Evolutionary conservation across 331 rosid species (phyloP).

Genomic region (Quercus tomentella): DNA sequence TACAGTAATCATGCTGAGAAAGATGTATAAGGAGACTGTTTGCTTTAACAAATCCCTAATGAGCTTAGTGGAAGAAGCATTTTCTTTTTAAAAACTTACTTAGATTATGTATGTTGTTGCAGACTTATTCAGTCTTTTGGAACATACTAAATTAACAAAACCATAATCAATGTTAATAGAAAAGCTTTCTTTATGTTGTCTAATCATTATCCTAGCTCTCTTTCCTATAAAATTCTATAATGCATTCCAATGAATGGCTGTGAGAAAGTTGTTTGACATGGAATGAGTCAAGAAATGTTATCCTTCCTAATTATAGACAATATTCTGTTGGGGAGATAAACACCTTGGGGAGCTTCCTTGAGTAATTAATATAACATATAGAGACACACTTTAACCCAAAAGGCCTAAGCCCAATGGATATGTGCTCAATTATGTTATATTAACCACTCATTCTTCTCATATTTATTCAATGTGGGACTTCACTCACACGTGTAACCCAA

Average conservation of each 20-base stretch:
- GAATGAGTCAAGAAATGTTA: conserved; percentile 18
- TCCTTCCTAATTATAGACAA: conserved; percentile 29
- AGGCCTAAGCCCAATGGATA: too few species aligned
- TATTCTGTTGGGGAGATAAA: too few species aligned
- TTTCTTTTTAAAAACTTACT: conserved; percentile 18
- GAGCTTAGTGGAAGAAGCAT: conserved; percentile 59
- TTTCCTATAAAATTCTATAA: neutral
- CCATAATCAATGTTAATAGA: conserved; percentile 11
- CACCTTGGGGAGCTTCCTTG: too few species aligned
- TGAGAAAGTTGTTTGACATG: conserved; percentile 7
- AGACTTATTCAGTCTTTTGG: neutral
- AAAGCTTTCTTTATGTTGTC: conserved; percentile 58
- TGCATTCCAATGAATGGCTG: conserved; percentile 29
- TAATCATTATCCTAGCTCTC: conserved; percentile 47
- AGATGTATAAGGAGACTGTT: neutral
- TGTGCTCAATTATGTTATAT: too few species aligned
- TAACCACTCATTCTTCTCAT: too few species aligned
- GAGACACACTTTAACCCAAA: too few species aligned
- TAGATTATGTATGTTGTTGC: conserved; percentile 7
- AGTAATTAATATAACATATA: too few species aligned
- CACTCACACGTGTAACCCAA: too few species aligned
- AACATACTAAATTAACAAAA: conserved; percentile 9
- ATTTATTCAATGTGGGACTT: too few species aligned
- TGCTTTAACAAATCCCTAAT: neutral
- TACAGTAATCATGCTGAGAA: neutral